Evolutionary conservation across 371 early-diverging fungal species (phyloP).

Genomic region (Rhizopus stolonifer): DNA sequence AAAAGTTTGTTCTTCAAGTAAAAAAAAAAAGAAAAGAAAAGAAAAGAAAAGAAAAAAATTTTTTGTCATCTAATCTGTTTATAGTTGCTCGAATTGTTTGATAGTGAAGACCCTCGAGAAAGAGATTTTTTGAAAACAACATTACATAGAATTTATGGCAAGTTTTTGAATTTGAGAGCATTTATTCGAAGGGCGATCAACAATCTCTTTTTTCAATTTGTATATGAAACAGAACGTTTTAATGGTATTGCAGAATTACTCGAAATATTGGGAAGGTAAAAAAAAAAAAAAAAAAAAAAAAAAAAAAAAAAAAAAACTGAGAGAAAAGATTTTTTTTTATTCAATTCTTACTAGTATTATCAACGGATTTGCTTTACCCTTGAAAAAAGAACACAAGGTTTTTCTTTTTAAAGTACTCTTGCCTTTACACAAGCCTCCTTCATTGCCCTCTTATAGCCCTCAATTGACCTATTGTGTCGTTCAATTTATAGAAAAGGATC

Average conservation of each 20-base stretch:
- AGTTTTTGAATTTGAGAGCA: slow-evolving; percentile 92
- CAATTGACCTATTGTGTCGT: slow-evolving; percentile 97
- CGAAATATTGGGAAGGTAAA: slow-evolving; percentile 89
- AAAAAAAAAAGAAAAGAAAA: background rate
- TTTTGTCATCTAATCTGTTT: slow-evolving; percentile 45
- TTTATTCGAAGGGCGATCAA: slow-evolving; percentile 96
- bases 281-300: background rate
- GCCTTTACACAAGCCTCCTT: slow-evolving; percentile 94
- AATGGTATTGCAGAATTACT: slow-evolving; percentile 96
- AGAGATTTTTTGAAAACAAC: slow-evolving; percentile 97
- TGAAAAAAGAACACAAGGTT: slow-evolving; percentile 96
- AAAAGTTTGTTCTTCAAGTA: slow-evolving; percentile 41
- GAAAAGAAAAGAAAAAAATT: slow-evolving; percentile 8
- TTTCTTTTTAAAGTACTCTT: slow-evolving; percentile 90
- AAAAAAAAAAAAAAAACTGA: background rate
- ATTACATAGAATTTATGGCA: slow-evolving; percentile 96
- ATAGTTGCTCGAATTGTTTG: slow-evolving; percentile 91
- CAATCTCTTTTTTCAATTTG: slow-evolving; percentile 95
- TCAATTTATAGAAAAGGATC: slow-evolving; percentile 97
- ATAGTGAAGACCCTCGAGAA: slow-evolving; percentile 97
- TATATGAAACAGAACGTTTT: slow-evolving; percentile 94
- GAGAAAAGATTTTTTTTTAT: too few species aligned
- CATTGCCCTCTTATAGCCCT: slow-evolving; percentile 89
- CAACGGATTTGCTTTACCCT: slow-evolving; percentile 96
- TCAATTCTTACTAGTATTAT: slow-evolving; percentile 73